Conservation (phyloP, 2,329 filamentous ascomycete species). For the Talaromyces albobiverticillius region DNA sequence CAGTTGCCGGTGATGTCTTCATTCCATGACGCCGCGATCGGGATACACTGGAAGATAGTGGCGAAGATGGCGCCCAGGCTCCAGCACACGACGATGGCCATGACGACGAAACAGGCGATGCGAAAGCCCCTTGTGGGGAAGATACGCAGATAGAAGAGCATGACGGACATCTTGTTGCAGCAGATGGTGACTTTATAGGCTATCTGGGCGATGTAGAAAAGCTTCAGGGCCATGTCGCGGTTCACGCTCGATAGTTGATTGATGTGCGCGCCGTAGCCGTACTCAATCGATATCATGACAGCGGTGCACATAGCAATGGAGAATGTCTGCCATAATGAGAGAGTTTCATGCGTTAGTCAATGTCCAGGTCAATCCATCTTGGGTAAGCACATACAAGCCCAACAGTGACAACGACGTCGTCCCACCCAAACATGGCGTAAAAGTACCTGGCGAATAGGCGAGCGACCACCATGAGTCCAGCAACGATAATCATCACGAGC, state of each 20-base stretch:
- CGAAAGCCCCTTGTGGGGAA: conserved; percentile 16
- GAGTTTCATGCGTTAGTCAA: too few relatives aligned
- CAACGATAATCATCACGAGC: conserved; percentile 2
- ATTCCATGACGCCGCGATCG: conserved; percentile 36
- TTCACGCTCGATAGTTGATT: neutral
- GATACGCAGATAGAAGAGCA: conserved; percentile 20
- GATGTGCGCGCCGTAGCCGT: neutral
- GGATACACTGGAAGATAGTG: conserved; percentile 38
- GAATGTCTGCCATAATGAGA: neutral
- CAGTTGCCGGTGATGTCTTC: neutral
- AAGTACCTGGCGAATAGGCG: neutral
- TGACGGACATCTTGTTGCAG: conserved; percentile 17
- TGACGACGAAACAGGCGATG: conserved; percentile 24
- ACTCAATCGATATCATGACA: neutral
- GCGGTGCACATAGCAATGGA: neutral
- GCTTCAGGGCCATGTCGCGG: neutral
- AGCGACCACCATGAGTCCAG: neutral
- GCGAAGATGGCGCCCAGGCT: conserved; percentile 31
- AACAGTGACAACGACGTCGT: neutral
- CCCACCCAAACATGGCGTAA: neutral
- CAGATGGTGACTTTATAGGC: neutral
- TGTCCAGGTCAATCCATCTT: too few relatives aligned
- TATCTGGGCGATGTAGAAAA: neutral
- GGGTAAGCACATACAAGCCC: neutral
- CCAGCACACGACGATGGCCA: conserved; percentile 30